A percentile compares a stretch with the other conserved stretches of the same genome.
These are phyloP conservation scores for Sporothrix euskadiensis DNA, from an alignment of 2,329 filamentous ascomycete genomes.

Conservation along the genomic window DNA sequence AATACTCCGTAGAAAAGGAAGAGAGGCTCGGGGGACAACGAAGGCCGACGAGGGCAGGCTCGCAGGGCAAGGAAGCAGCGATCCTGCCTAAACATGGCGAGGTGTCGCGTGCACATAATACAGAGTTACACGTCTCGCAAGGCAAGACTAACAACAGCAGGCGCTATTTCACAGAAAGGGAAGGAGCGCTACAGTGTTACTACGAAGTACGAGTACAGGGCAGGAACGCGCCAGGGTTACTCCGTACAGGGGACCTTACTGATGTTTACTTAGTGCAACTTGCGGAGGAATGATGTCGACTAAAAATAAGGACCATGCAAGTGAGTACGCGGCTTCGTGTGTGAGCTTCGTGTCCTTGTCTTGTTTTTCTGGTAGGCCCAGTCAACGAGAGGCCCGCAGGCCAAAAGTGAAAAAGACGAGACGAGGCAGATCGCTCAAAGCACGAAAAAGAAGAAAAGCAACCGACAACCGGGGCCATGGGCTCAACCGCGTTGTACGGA, in stretches of 20 bases:
- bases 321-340: constrained; percentile 1
- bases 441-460: neutral
- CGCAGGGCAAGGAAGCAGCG: constrained; percentile 4
- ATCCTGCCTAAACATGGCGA: constrained; percentile 6
- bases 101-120: constrained; percentile 19
- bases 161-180: neutral
- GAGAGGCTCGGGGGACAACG: neutral
- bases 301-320: neutral
- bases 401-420: neutral
- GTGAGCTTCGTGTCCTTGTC: neutral
- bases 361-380: neutral
- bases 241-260: neutral
- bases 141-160: neutral
- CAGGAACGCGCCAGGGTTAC: neutral
- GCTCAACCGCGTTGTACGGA: neutral
- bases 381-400: neutral
- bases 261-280: neutral
- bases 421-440: neutral
- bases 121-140: neutral
- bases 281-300: neutral
- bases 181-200: neutral
- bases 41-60: neutral
- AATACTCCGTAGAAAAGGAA: too few species aligned
- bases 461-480: constrained; percentile 7
- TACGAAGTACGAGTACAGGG: too few species aligned